phyloP scores from a whole-genome alignment of 1,284 basidiomycete species.

The Neonothopanus nambi region DNA sequence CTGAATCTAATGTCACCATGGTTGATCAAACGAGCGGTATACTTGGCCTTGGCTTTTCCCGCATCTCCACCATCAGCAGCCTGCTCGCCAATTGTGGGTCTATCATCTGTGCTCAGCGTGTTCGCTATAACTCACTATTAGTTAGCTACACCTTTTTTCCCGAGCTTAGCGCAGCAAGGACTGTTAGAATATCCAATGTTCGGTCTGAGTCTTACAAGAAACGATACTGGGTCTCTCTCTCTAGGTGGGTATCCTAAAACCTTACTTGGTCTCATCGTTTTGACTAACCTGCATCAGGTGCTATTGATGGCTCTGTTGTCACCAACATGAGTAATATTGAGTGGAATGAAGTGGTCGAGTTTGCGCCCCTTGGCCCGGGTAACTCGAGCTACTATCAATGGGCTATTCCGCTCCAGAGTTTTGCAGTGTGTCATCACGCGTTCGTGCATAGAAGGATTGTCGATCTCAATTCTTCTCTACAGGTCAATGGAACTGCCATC shows the following conservation, averaged over 20 bases:
- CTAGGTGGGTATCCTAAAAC: constrained; percentile 46
- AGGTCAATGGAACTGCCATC: constrained; percentile 65
- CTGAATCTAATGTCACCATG: constrained; percentile 61
- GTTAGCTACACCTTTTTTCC: constrained; percentile 66
- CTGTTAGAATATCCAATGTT: constrained; percentile 72
- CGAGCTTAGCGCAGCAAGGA: constrained; percentile 60
- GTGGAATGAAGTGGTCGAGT: constrained; percentile 75
- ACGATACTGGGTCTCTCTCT: constrained; percentile 60
- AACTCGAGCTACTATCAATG: constrained; percentile 79
- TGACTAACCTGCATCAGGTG: constrained; percentile 43
- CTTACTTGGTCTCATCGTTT: neutral
- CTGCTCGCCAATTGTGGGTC: constrained; percentile 52
- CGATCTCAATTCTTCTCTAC: constrained; percentile 3
- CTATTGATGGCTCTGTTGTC: constrained; percentile 69
- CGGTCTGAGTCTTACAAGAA: constrained; percentile 61
- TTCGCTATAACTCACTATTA: constrained; percentile 3
- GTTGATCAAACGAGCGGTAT: constrained; percentile 66
- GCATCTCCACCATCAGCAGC: constrained; percentile 61
- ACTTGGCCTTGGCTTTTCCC: constrained; percentile 72
- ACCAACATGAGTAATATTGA: constrained; percentile 55
- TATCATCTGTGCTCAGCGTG: constrained; percentile 1
- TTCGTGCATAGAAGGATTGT: constrained; percentile 1
- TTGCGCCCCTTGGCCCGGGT: constrained; percentile 60
- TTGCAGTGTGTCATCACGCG: constrained; percentile 48
- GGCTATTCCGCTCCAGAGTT: constrained; percentile 63